A percentile compares a stretch with the other conserved stretches of the same genome.
Evolutionary conservation across 306 rosid species (phyloP).

Genomic region (Abrus precatorius): DNA sequence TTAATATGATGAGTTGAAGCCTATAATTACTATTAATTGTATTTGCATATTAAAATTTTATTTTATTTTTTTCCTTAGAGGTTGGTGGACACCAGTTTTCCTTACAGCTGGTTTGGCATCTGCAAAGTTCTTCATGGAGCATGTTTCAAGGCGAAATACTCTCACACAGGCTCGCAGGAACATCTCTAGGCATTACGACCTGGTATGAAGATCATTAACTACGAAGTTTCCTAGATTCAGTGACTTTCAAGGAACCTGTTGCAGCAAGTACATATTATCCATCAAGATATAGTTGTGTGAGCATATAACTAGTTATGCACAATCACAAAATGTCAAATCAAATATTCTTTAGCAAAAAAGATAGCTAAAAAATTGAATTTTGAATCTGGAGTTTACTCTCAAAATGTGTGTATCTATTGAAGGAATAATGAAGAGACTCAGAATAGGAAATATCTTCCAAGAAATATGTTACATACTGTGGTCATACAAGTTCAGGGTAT

Average conservation of each 20-base stretch:
- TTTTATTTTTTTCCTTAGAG: constrained; percentile 55
- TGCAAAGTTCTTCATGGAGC: constrained; percentile 78
- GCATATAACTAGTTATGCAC: not conserved
- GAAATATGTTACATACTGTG: not conserved
- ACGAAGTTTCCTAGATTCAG: not conserved
- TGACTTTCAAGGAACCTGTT: constrained; percentile 14
- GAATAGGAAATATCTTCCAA: not conserved
- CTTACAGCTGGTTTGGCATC: constrained; percentile 79
- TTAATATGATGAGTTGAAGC: constrained; percentile 16
- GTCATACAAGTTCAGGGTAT: not conserved
- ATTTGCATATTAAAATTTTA: constrained; percentile 16
- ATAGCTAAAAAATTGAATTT: not conserved
- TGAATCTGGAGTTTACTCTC: not conserved
- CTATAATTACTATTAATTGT: not conserved
- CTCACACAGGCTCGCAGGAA: constrained; percentile 90
- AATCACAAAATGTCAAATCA: constrained; percentile 9
- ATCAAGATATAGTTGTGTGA: not conserved
- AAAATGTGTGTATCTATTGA: constrained; percentile 2
- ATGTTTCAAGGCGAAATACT: constrained; percentile 80
- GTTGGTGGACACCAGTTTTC: constrained; percentile 96
- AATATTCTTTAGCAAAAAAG: not conserved
- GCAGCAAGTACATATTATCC: not conserved
- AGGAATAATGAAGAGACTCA: not conserved
- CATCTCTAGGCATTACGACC: constrained; percentile 89
- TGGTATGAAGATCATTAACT: constrained; percentile 61